Evolutionary conservation across 805 yeast genomes (phyloP), one percentile per base, ranked within the genome.

Genomic region (Spathaspora girioi): DNA sequence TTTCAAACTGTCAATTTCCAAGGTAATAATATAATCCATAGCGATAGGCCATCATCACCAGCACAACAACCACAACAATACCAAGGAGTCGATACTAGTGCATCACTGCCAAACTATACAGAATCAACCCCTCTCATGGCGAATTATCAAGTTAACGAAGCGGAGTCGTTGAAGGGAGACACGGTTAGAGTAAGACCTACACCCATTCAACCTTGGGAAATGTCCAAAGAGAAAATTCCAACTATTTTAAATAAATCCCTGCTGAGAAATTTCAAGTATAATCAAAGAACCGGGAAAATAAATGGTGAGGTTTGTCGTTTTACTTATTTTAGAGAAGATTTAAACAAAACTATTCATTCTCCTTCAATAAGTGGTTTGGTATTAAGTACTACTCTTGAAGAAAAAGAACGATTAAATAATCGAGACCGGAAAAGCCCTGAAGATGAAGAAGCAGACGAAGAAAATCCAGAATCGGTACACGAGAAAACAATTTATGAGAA

Each of bases 261-360:
- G 31, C 35, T 27, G n/a, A 48, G 43, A 19, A 38, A 45, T 17
- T 48, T 19, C 7, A 48, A 46, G n/a, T 42, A 41, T 19, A 38
- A 45, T 31, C 55, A 47, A 18, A 35, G 45, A n/a, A 35, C 47
- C 15, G 58, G 50, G 12, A 57, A 49, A 54, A 46, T 43, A 2
- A 57, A 54, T 40, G 61, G 59, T 12, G 46, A 41, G 10, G 48
- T 61, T 15, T 84, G 83, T 64, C 75, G 98, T 56, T 93, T 89
- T 71, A 90, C 98, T 0, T 93, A 93, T 63, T 93, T 94, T 68
- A 78, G 98, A 57, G 97, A 91, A 56, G 96, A 90, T 61, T 68
- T 93, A 57, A 87, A 86, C 14, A 83, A 90, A n/a, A 92, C 98
- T 0, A 82, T 92, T 20, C 97, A 92, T 67, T 83, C 97, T 0